A percentile compares a stretch with the other conserved stretches of the same genome.
Evolutionary conservation across 2,329 filamentous ascomycete genomes (phyloP).

Genomic region (Pestalotiopsis sp.): DNA sequence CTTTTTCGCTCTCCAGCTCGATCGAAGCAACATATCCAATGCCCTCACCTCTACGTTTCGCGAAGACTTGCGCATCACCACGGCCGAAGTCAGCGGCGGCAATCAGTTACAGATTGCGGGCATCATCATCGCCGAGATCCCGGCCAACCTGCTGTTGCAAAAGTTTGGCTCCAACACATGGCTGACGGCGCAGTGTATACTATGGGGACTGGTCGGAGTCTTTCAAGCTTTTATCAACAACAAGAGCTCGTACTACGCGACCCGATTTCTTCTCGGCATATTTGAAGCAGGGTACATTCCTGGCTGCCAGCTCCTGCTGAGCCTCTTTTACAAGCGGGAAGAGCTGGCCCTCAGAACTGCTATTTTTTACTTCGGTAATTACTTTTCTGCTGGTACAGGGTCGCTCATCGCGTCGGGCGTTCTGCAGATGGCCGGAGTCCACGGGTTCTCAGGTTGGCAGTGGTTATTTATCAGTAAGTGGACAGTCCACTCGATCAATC

Average conservation of each 20-base stretch:
- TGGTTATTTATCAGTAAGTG: background rate
- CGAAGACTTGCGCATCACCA: conserved; percentile 38
- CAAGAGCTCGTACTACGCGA: conserved; percentile 35
- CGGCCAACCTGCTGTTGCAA: conserved; percentile 42
- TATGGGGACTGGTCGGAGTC: conserved; percentile 40
- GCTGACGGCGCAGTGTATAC: conserved; percentile 39
- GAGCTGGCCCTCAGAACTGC: conserved; percentile 40
- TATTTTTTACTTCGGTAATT: conserved; percentile 43
- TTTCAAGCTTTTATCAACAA: conserved; percentile 39
- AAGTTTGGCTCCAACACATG: conserved; percentile 38
- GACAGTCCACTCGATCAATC: background rate
- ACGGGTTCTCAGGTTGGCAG: background rate
- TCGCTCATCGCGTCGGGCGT: background rate
- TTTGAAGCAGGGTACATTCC: conserved; percentile 43
- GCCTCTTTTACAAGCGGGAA: conserved; percentile 41
- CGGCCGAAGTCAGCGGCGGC: conserved; percentile 40
- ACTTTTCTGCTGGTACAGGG: conserved; percentile 28
- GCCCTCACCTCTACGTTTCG: conserved; percentile 42
- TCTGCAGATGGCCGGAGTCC: background rate
- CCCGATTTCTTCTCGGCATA: conserved; percentile 38
- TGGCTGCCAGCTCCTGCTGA: conserved; percentile 34
- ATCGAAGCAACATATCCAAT: conserved; percentile 38
- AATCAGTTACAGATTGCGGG: conserved; percentile 39
- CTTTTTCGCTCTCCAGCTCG: conserved; percentile 43
- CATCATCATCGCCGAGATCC: conserved; percentile 40